These are phyloP conservation scores for Cutaneotrichosporon arboriforme DNA, from an alignment of 1,284 basidiomycete species.

Conservation along the genomic window DNA sequence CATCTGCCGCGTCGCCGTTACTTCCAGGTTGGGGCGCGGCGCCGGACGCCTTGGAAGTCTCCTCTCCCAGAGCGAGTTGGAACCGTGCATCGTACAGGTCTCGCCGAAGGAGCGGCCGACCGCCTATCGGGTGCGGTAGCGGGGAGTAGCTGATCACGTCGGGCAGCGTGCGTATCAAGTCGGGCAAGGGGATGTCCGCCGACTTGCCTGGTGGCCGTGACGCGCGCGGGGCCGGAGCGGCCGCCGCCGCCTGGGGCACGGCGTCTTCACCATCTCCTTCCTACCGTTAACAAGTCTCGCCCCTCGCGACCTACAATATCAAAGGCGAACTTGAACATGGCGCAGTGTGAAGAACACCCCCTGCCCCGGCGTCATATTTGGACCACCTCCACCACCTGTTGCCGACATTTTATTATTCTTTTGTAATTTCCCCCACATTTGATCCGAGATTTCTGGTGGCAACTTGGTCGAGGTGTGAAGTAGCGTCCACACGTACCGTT, in stretches of 20 bases:
- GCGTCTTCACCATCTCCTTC: not conserved
- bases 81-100: conserved; percentile 93
- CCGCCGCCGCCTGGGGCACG: not conserved
- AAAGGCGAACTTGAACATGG: conserved; percentile 51
- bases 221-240: not conserved
- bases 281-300: not conserved
- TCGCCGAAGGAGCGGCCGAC: conserved; percentile 54
- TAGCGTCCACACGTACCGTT: conserved; percentile 34
- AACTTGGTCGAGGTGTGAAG: not conserved
- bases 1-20: conserved; percentile 4
- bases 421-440: not conserved
- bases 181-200: not conserved
- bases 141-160: conserved; percentile 43
- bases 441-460: conserved; percentile 2
- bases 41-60: conserved; percentile 28
- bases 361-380: not conserved
- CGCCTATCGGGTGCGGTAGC: conserved; percentile 21
- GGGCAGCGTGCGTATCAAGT: conserved; percentile 28
- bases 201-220: not conserved
- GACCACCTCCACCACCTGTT: conserved; percentile 7
- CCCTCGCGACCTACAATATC: conserved; percentile 24
- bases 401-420: not conserved
- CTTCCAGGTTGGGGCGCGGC: not conserved
- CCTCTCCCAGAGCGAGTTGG: conserved; percentile 59
- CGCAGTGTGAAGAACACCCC: not conserved